Percentiles rank a stretch among this genome's conserved stretches.
Evolutionary conservation across 441 rosid genomes (phyloP).

Genomic region (Populus hybrid): DNA sequence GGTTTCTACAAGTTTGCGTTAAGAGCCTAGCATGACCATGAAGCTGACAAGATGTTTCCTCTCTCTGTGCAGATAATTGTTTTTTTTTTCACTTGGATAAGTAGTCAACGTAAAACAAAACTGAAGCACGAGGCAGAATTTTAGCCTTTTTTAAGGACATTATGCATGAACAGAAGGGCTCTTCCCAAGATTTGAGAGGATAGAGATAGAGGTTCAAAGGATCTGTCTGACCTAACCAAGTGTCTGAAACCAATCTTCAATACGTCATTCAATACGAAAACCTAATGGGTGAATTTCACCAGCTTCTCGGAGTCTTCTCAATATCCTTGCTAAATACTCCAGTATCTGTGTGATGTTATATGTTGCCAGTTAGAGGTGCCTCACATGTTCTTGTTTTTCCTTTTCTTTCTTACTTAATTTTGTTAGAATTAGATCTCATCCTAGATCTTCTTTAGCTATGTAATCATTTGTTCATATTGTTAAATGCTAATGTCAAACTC

Average conservation of each 20-base stretch:
- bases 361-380: slow-evolving; percentile 24
- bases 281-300: slow-evolving; percentile 16
- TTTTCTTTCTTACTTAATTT: neutral
- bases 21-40: slow-evolving; percentile 20
- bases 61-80: slow-evolving; percentile 8
- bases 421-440: slow-evolving; percentile 30
- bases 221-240: slow-evolving; percentile 33
- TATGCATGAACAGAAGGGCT: slow-evolving; percentile 26
- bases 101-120: slow-evolving; percentile 16
- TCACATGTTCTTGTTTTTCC: slow-evolving; percentile 21
- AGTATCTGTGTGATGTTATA: slow-evolving; percentile 31
- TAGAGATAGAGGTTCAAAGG: slow-evolving; percentile 25
- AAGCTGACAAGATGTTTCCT: slow-evolving; percentile 40
- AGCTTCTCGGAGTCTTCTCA: slow-evolving; percentile 25
- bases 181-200: slow-evolving; percentile 33
- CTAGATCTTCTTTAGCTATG: slow-evolving; percentile 48
- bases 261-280: slow-evolving; percentile 35
- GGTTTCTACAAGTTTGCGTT: slow-evolving; percentile 3
- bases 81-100: neutral
- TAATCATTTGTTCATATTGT: slow-evolving; percentile 28
- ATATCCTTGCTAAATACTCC: slow-evolving; percentile 48
- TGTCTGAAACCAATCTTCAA: slow-evolving; percentile 33
- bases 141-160: slow-evolving; percentile 49
- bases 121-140: slow-evolving; percentile 44
- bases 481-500: slow-evolving; percentile 16